Base-by-base conservation (phyloP, 768 basidiomycete species). In the Mycena sanguinolenta region DNA sequence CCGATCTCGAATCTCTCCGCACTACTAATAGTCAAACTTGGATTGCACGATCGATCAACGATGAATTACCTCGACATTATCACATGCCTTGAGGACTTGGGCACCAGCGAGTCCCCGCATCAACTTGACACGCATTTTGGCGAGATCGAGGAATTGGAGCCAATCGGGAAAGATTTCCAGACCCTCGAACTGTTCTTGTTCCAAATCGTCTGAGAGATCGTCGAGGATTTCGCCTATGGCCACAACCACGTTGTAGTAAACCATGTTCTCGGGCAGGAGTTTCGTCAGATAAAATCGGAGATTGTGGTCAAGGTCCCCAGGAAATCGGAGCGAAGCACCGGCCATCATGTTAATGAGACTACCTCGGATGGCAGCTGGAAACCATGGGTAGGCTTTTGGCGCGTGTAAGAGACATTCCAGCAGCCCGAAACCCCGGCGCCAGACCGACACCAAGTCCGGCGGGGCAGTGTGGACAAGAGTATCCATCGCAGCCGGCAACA, bases 221-320 rank as follows among this genome's bases (percentile, higher is more conserved):
- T 30, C 32, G 23, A 62, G 49, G 2, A 32, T 34, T 16, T 38
- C 14, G 16, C 36, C 23, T 10, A 52, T 12, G 4, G 60, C 60
- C n/a, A n/a, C 23, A 10, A 62, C 60, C 6, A 62, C 60, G 10
- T 52, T 46, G 34, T 62, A 62, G 34, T 62, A 62, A 12, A 62
- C 32, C 30, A 52, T 49, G 30, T 23, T 49, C 10, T 14, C 32
- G n/a, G 30, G 19, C 13, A 57, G 32, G n/a, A 57, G 55, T 36
- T 36, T 23, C 5, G 2, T 36, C 9, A 57, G 32, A n/a, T 36
- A 13, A 57, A 36, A 36, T 14, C n/a, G 34, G 19, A 57, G 19
- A 13, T n/a, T 17, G 21, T n/a, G 9, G 32, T 57, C 21, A 6
- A 57, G 3, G 4, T 36, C 8, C 13, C 21, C 10, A 19, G 21